Conservation (phyloP, 1,139 yeast species). For the Taphrina flavorubra region DNA sequence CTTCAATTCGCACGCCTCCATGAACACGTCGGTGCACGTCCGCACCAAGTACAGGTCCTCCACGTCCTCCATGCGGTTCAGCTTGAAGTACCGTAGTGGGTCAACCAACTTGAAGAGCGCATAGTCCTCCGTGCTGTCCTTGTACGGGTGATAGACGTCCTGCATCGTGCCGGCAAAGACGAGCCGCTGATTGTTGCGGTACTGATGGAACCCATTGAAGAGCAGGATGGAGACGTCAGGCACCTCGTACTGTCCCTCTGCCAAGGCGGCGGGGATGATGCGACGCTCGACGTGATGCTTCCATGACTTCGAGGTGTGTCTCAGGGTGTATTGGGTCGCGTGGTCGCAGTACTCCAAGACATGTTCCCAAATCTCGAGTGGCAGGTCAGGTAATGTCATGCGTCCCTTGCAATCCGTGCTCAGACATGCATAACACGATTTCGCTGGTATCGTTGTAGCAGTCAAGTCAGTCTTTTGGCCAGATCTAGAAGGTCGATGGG, state of each 20-base stretch:
- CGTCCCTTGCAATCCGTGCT: neutral
- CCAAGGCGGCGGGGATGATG: constrained; percentile 4
- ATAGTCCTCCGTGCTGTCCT: constrained; percentile 18
- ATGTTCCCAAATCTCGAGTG: constrained; percentile 34
- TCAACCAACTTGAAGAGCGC: constrained; percentile 34
- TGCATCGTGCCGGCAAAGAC: constrained; percentile 6
- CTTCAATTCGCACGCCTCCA: constrained; percentile 11
- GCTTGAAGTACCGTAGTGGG: constrained; percentile 30
- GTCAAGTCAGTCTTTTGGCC: no score
- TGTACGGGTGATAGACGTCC: constrained; percentile 28
- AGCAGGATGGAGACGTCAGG: constrained; percentile 31
- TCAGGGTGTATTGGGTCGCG: constrained; percentile 21
- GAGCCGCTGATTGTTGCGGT: constrained; percentile 21
- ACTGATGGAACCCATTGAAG: constrained; percentile 38
- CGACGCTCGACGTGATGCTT: constrained; percentile 27
- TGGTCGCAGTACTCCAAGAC: constrained; percentile 19
- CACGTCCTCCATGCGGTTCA: constrained; percentile 34
- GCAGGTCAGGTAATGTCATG: constrained; percentile 32
- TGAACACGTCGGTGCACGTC: neutral
- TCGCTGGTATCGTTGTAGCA: neutral
- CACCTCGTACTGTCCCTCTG: constrained; percentile 3
- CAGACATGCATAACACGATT: constrained; percentile 5
- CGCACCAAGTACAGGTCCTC: constrained; percentile 20
- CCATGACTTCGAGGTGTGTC: constrained; percentile 17
- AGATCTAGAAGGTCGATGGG: no score